phyloP scores from a whole-genome alignment of 1,284 basidiomycete genomes.

The Apiotrichum mycotoxinovorans region DNA sequence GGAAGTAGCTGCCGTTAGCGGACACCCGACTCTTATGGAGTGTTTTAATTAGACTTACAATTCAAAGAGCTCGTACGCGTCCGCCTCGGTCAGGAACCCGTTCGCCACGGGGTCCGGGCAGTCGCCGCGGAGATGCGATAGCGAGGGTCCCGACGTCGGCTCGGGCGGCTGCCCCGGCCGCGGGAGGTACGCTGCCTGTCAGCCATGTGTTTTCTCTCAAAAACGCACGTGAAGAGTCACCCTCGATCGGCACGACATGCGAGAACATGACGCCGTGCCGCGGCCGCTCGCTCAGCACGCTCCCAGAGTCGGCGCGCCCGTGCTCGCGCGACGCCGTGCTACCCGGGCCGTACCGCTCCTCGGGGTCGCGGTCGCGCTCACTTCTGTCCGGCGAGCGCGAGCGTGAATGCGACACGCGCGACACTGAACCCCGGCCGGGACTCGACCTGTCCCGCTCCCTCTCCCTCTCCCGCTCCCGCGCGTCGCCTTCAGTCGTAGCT shows the following conservation, averaged over 20 bases:
- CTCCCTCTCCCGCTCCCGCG: background rate
- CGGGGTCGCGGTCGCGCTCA: background rate
- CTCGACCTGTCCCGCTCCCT: background rate
- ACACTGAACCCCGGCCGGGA: no score
- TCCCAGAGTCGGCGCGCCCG: background rate
- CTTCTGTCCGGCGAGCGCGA: slow-evolving; percentile 6
- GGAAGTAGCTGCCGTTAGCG: slow-evolving; percentile 29
- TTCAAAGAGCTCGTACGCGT: slow-evolving; percentile 38
- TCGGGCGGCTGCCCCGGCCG: slow-evolving; percentile 3
- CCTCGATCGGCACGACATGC: slow-evolving; percentile 29
- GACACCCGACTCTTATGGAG: no score
- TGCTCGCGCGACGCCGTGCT: background rate
- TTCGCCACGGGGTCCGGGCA: slow-evolving; percentile 39
- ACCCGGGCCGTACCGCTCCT: slow-evolving; percentile 1
- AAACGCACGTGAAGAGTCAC: slow-evolving; percentile 26
- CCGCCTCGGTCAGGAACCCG: slow-evolving; percentile 31
- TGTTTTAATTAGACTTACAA: no score
- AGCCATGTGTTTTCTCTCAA: background rate
- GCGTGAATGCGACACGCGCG: background rate
- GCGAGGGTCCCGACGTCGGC: background rate
- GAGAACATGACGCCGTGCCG: slow-evolving; percentile 24
- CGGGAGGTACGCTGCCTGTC: slow-evolving; percentile 14
- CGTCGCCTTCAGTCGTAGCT: no score
- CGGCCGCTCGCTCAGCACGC: background rate
- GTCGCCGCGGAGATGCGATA: slow-evolving; percentile 7